Evolutionary conservation across 176 grass and related monocot genomes (phyloP).

Genomic region (Bothriochloa decipiens): DNA sequence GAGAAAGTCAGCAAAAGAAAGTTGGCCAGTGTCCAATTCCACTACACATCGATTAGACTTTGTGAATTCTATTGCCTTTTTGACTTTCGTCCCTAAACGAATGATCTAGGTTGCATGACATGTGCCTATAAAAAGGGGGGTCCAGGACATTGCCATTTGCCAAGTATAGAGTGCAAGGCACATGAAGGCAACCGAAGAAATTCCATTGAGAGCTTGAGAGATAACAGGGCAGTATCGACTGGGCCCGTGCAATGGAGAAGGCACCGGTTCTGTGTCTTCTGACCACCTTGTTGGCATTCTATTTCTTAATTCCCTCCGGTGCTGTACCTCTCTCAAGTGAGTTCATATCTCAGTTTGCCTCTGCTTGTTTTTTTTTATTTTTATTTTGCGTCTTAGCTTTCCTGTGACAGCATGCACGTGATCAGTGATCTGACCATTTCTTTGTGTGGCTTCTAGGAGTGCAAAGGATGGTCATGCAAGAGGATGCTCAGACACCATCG

Average conservation of each 20-base stretch:
- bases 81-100: conserved; percentile 52
- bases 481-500: conserved; percentile 31
- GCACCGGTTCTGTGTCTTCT: conserved; percentile 30
- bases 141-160: conserved; percentile 12
- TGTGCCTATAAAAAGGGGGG: conserved; percentile 34
- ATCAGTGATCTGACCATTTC: neutral
- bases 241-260: conserved; percentile 44
- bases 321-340: conserved; percentile 70
- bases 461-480: conserved; percentile 40
- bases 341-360: neutral
- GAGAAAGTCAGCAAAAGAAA: conserved; percentile 26
- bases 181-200: conserved; percentile 32
- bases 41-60: conserved; percentile 46
- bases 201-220: conserved; percentile 17
- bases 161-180: conserved; percentile 8
- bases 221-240: neutral
- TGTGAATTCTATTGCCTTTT: conserved; percentile 49
- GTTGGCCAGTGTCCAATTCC: conserved; percentile 43
- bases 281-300: conserved; percentile 47
- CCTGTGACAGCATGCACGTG: neutral
- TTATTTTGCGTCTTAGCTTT: neutral
- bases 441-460: conserved; percentile 47
- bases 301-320: conserved; percentile 42
- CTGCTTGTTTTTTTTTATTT: neutral
- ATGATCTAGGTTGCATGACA: conserved; percentile 52